Conservation (phyloP, 768 basidiomycete species). For the Mycena albidolilacea region DNA sequence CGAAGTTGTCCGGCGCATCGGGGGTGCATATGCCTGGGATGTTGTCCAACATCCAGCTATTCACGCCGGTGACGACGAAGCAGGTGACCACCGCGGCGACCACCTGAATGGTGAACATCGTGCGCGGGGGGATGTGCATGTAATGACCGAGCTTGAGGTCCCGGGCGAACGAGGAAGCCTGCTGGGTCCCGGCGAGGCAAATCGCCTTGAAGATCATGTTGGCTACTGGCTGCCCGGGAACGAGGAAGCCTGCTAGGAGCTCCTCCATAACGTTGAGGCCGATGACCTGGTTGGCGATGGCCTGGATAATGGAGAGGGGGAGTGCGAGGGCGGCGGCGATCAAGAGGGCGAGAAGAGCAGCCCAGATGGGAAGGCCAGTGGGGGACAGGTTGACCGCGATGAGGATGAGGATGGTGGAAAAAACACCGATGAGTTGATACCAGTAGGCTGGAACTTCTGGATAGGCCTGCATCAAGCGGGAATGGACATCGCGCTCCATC, state of each 20-base stretch:
- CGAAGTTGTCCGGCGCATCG: slow-evolving; percentile 73
- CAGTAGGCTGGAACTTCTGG: slow-evolving; percentile 84
- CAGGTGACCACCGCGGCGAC: slow-evolving; percentile 70
- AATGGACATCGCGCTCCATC: slow-evolving; percentile 88
- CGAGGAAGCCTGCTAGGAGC: slow-evolving; percentile 81
- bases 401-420: slow-evolving; percentile 72
- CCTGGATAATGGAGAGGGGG: slow-evolving; percentile 86
- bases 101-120: slow-evolving; percentile 81
- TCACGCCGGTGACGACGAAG: slow-evolving; percentile 74
- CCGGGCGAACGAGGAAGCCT: slow-evolving; percentile 76
- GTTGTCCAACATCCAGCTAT: slow-evolving; percentile 81
- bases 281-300: slow-evolving; percentile 88
- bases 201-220: slow-evolving; percentile 86
- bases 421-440: slow-evolving; percentile 72
- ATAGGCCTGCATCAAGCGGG: slow-evolving; percentile 87
- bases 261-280: slow-evolving; percentile 81
- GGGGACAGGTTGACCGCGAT: slow-evolving; percentile 80
- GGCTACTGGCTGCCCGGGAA: slow-evolving; percentile 87
- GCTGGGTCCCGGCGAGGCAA: slow-evolving; percentile 69
- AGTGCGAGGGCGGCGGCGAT: slow-evolving; percentile 67
- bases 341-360: slow-evolving; percentile 66
- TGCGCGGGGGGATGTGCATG: slow-evolving; percentile 89
- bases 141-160: slow-evolving; percentile 92
- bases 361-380: slow-evolving; percentile 89
- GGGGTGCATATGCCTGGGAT: slow-evolving; percentile 81